Evolutionary conservation across 2,329 filamentous ascomycete genomes (phyloP), one percentile per base, ranked within the genome.

Genomic region (Colletotrichum orbiculare): DNA sequence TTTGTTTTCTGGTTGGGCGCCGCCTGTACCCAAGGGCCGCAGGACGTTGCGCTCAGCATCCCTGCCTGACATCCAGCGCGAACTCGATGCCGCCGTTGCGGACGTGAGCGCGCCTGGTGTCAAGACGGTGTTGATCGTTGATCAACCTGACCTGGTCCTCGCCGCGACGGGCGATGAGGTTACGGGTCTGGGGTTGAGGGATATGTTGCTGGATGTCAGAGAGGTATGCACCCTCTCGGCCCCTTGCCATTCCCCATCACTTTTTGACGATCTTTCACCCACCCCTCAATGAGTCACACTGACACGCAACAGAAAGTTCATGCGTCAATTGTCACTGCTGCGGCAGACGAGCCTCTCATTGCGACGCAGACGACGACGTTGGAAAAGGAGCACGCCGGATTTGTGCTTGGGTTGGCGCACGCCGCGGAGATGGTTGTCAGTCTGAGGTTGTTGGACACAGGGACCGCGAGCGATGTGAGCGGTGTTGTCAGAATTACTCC

Each of bases 381-480:
- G 46, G 92, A 96, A 74, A 85, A 82, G 52, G 85, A 90, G 64
- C 89, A 93, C 71, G 87, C 91, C 1, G 84, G 88, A n/a, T 86
- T 97, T 64, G 78, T 91, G 17, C 81, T 94, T 41, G 86, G 86
- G 6, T 78, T 91, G 68, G 91, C 91, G n/a, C 93, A 97, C 74
- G 85, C 88, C 71, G 92, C 94, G 8, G 79, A 86, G n/a, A 82
- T 86, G 67, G 84, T 95, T 4, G 78, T 97, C 71, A 87, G 91
- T 67, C 79, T 96, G 63, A 83, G 94, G 56, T 84, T 90, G 72
- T 77, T 98, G 66, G 94, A 97, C 73, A 97, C 94, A 0, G 95
- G 95, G 1, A 89, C 89, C n/a, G 94, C 95, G 67, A 90, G 86
- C 74, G 95, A 97, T 77, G 92, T 98, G 38, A 97, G 92, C 78